phyloP scores from a whole-genome alignment of 441 rosid genomes.

The Brassica hybrid region DNA sequence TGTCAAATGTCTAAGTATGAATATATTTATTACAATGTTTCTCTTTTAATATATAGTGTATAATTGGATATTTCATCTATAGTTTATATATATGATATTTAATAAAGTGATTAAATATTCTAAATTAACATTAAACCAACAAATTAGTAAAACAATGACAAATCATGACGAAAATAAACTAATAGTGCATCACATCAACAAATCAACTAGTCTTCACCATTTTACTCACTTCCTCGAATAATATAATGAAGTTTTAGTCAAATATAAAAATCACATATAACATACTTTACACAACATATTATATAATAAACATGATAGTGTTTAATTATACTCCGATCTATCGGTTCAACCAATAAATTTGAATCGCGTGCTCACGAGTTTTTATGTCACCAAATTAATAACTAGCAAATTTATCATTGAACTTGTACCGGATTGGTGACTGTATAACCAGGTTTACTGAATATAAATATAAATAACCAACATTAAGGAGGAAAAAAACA shows the following conservation, averaged over 20 bases:
- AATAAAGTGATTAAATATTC: too few relatives aligned
- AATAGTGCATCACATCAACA: not conserved
- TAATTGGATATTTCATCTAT: too few relatives aligned
- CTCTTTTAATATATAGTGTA: too few relatives aligned
- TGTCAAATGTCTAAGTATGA: too few relatives aligned
- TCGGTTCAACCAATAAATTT: not conserved
- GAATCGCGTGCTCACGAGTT: not conserved
- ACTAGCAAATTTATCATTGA: not conserved
- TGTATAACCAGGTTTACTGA: not conserved
- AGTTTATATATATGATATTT: too few relatives aligned
- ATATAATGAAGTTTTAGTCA: not conserved
- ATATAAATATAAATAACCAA: not conserved
- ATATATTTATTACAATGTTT: too few relatives aligned
- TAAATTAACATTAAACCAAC: too few relatives aligned
- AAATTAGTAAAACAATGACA: too few relatives aligned
- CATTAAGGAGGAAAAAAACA: not conserved
- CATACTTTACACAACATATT: too few relatives aligned
- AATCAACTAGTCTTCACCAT: too few relatives aligned
- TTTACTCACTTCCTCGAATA: too few relatives aligned
- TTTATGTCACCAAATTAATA: not conserved
- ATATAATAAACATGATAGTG: not conserved
- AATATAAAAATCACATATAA: not conserved
- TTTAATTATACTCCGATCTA: not conserved
- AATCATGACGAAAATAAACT: too few relatives aligned
- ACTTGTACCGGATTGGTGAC: not conserved